These are phyloP conservation scores for Penicillium atrosanguineum DNA, from an alignment of 495 filamentous ascomycete genomes.

Conservation along the genomic window DNA sequence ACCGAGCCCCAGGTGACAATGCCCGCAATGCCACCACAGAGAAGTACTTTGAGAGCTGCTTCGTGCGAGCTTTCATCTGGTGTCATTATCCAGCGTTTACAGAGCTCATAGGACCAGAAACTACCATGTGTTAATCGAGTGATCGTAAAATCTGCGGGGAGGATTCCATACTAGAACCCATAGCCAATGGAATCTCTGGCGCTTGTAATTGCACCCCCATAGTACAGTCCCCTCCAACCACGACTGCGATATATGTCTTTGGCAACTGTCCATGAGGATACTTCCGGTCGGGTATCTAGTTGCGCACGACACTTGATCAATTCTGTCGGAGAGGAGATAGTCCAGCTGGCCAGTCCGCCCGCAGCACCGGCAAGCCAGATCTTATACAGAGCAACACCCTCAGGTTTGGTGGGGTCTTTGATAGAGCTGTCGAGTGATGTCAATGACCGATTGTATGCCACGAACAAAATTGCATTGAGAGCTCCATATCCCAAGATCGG, in stretches of 20 bases:
- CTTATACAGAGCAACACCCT: conserved; percentile 36
- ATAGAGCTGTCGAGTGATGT: conserved; percentile 49
- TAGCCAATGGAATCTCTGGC: conserved; percentile 82
- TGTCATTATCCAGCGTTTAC: conserved; percentile 51
- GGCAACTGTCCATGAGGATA: conserved; percentile 59
- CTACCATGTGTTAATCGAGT: conserved; percentile 29
- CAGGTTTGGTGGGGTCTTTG: conserved; percentile 38
- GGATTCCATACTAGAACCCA: conserved; percentile 72
- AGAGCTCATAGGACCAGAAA: conserved; percentile 84
- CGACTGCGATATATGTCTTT: conserved; percentile 56
- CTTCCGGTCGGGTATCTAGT: conserved; percentile 40
- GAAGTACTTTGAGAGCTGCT: conserved; percentile 61
- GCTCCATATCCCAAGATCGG: conserved; percentile 86
- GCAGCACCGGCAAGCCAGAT: conserved; percentile 74
- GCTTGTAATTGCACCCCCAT: conserved; percentile 74
- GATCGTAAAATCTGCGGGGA: conserved; percentile 5
- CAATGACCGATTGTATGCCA: conserved; percentile 77
- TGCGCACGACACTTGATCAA: conserved; percentile 85
- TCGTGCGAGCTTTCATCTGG: conserved; percentile 38
- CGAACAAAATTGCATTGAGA: conserved; percentile 83
- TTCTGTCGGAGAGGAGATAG: conserved; percentile 80
- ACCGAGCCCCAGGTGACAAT: conserved; percentile 82
- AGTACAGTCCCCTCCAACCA: conserved; percentile 70
- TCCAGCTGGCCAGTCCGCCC: conserved; percentile 77
- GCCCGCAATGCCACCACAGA: conserved; percentile 83